These are phyloP conservation scores for Suhomyces kunorum DNA, from an alignment of 1,139 yeast genomes.

Conservation along the genomic window DNA sequence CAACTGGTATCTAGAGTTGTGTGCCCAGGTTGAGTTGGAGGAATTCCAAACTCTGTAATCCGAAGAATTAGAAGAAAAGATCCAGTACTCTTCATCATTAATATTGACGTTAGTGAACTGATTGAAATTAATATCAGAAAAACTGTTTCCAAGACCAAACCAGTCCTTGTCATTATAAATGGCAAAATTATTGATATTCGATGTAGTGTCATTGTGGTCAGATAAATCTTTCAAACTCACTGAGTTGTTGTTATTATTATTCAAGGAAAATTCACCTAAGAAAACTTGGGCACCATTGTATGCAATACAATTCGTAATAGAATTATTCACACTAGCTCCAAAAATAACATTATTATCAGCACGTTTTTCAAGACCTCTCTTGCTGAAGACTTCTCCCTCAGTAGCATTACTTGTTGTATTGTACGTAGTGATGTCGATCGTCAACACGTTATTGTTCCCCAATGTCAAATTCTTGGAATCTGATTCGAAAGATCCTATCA, in stretches of 20 bases:
- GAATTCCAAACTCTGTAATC: constrained; percentile 42
- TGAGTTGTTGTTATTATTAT: constrained; percentile 20
- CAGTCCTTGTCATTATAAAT: constrained; percentile 28
- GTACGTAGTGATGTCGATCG: constrained; percentile 31
- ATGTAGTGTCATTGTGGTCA: constrained; percentile 28
- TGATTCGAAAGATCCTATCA: constrained; percentile 54
- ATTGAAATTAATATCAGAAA: constrained; percentile 24
- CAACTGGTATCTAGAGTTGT: constrained; percentile 34
- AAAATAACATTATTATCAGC: constrained; percentile 23
- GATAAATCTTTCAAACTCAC: constrained; percentile 32
- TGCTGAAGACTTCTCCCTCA: constrained; percentile 13
- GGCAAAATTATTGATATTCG: constrained; percentile 39
- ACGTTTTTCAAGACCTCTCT: constrained; percentile 21
- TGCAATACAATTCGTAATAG: constrained; percentile 28
- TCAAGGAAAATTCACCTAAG: constrained; percentile 37
- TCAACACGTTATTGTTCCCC: constrained; percentile 30
- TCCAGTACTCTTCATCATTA: constrained; percentile 36
- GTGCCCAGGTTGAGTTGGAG: constrained; percentile 35
- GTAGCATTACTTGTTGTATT: constrained; percentile 38
- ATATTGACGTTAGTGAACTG: constrained; percentile 40
- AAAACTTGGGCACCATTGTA: constrained; percentile 27
- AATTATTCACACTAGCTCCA: constrained; percentile 35
- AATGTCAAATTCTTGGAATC: constrained; percentile 32
- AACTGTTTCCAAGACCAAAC: constrained; percentile 45
- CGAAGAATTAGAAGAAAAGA: constrained; percentile 30